Evolutionary conservation across 2,329 filamentous ascomycete species (phyloP).

Genomic region (Aspergillus candidus): DNA sequence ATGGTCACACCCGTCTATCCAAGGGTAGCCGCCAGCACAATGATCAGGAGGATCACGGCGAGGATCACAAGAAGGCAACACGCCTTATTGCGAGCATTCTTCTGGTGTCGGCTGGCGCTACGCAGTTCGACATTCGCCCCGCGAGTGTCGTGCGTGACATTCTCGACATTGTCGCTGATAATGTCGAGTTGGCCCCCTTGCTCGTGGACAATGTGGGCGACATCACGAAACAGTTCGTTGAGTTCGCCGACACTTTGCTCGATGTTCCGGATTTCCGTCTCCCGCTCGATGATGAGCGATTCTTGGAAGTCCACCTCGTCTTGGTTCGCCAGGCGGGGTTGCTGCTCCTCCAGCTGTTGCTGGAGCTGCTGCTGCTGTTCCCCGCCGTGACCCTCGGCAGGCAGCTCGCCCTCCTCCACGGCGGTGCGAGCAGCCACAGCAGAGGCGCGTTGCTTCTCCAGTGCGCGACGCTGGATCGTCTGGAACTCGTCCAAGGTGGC

Average conservation of each 20-base stretch:
- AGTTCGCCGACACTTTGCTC: slow-evolving; percentile 93
- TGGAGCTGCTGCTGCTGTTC: slow-evolving; percentile 55
- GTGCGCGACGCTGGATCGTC: slow-evolving; percentile 75
- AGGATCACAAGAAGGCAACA: slow-evolving; percentile 88
- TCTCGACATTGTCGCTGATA: slow-evolving; percentile 82
- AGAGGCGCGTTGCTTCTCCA: slow-evolving; percentile 88
- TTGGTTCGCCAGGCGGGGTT: slow-evolving; percentile 77
- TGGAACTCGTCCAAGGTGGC: slow-evolving; percentile 87
- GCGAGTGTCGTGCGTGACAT: slow-evolving; percentile 70
- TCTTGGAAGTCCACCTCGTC: slow-evolving; percentile 98
- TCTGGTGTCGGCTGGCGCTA: slow-evolving; percentile 85
- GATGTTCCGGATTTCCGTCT: slow-evolving; percentile 94
- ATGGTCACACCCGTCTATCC: slow-evolving; percentile 46
- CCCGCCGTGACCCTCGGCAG: slow-evolving; percentile 20
- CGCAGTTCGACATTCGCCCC: slow-evolving; percentile 82
- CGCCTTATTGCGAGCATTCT: slow-evolving; percentile 87
- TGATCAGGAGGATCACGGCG: slow-evolving; percentile 79
- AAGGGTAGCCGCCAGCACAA: slow-evolving; percentile 78
- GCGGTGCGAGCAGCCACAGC: slow-evolving; percentile 76
- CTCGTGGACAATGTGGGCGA: slow-evolving; percentile 94
- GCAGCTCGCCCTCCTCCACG: slow-evolving; percentile 51
- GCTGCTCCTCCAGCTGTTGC: slow-evolving; percentile 68
- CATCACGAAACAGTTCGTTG: slow-evolving; percentile 94
- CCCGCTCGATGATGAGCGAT: slow-evolving; percentile 87
- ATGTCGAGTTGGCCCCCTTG: slow-evolving; percentile 85